Base-by-base conservation (phyloP, 148 eudicot genomes). In the Salicornia ramosissima region DNA sequence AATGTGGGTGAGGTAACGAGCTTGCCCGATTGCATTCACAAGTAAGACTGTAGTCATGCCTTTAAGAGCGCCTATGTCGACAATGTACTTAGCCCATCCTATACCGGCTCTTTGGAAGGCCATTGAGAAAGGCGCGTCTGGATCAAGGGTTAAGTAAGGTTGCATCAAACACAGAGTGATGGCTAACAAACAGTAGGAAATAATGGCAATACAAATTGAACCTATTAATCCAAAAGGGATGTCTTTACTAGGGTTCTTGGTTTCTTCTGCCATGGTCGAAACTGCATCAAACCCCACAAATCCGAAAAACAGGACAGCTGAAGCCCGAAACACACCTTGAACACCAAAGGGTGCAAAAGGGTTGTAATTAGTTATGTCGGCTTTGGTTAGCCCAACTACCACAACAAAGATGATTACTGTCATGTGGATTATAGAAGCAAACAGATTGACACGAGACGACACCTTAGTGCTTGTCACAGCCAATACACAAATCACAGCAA, bases 281-380 rank as follows among this genome's bases (percentile, higher is more conserved):
- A 85, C 79, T 0, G 76, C 82, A 22, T 85, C 88, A 39, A 85
- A 85, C 28, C 88, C 88, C 24, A 88, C 83, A 50, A 76, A 88
- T 0, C 90, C 88, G 18, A 86, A 88, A 56, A 86, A 86, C 6
- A 88, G 40, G 11, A 83, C 76, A 0, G 87, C 80, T 0, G 93
- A 82, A 11, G 84, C 83, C 16, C 76, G 76, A 42, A 88, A 77
- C 5, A 86, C 30, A 0, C 89, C 89, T 0, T 63, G 74, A 6
- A 55, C 29, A 0, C 81, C 84, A 30, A 18, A 62, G 0, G 83
- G 87, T 0, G 65, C 68, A 31, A 88, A 85, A 26, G 52, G 21
- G 0, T 28, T 1, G 18, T 65, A 80, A 43, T 87, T 69, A 29
- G 62, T 18, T 6, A 69, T n/a, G 10, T 83, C 68, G 0, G 86